Conservation (phyloP, 768 basidiomycete genomes). For the Suillus discolor region DNA sequence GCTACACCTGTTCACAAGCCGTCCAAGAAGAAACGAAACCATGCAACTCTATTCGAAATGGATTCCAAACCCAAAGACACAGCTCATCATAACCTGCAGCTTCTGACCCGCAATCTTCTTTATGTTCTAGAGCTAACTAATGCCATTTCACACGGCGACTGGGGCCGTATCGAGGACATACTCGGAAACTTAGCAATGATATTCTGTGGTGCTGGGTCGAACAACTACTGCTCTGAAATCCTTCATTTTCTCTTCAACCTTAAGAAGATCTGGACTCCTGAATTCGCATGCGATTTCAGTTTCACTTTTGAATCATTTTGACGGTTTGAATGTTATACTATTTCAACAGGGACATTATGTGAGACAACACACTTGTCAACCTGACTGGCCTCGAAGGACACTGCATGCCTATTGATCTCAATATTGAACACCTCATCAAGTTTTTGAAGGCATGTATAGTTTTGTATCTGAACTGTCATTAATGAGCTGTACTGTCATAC, state of each 20-base stretch:
- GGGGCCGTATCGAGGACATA: conserved; percentile 34
- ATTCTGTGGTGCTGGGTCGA: conserved; percentile 20
- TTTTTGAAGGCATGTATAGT: conserved; percentile 31
- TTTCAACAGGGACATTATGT: conserved; percentile 38
- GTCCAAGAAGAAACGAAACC: not conserved
- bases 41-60: too few relatives aligned
- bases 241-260: conserved; percentile 23
- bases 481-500: conserved; percentile 2
- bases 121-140: conserved; percentile 30
- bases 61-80: conserved; percentile 15
- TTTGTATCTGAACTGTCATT: not conserved
- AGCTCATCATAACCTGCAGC: conserved; percentile 24
- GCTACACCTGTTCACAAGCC: conserved; percentile 15
- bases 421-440: conserved; percentile 40
- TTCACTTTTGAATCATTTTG: not conserved
- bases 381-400: conserved; percentile 34
- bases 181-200: conserved; percentile 19
- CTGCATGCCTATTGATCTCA: conserved; percentile 37
- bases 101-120: conserved; percentile 34
- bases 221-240: conserved; percentile 24
- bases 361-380: conserved; percentile 39
- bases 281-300: conserved; percentile 33
- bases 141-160: conserved; percentile 34
- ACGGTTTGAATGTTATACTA: not conserved
- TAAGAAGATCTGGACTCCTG: conserved; percentile 35